These are phyloP conservation scores for Asterochloris erici DNA, from an alignment of 139 green algal genomes.

Conservation along the genomic window DNA sequence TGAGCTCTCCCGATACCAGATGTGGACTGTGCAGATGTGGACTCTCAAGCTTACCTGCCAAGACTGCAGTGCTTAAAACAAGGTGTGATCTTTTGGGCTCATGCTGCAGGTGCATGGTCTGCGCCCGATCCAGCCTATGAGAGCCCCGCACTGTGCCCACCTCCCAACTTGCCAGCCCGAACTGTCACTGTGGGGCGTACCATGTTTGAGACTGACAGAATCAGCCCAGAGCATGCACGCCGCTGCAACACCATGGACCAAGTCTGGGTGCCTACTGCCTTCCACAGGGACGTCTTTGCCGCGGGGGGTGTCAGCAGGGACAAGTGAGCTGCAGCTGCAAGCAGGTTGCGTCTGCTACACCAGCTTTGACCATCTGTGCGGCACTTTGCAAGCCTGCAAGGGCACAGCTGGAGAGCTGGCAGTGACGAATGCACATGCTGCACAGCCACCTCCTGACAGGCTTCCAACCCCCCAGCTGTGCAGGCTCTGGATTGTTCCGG, in stretches of 20 bases:
- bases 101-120: conserved; percentile 25
- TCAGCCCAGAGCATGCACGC: conserved; percentile 22
- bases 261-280: conserved; percentile 64
- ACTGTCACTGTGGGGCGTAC: conserved; percentile 51
- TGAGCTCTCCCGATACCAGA: neutral
- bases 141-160: conserved; percentile 41
- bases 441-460: too few species aligned
- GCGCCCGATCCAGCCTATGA: conserved; percentile 21
- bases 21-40: neutral
- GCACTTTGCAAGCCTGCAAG: too few species aligned
- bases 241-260: conserved; percentile 61
- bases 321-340: neutral
- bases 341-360: conserved; percentile 3
- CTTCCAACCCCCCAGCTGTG: neutral
- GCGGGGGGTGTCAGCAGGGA: neutral
- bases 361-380: too few species aligned
- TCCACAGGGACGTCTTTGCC: conserved; percentile 39
- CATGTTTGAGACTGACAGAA: conserved; percentile 65
- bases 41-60: neutral
- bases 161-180: conserved; percentile 28
- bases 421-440: too few species aligned
- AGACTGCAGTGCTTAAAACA: too few species aligned
- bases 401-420: too few species aligned
- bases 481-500: conserved; percentile 45
- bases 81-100: neutral